Evolutionary conservation across 371 early-diverging fungal species (phyloP), one percentile per base, ranked within the genome.

Genomic region (Rhizomucor miehei): DNA sequence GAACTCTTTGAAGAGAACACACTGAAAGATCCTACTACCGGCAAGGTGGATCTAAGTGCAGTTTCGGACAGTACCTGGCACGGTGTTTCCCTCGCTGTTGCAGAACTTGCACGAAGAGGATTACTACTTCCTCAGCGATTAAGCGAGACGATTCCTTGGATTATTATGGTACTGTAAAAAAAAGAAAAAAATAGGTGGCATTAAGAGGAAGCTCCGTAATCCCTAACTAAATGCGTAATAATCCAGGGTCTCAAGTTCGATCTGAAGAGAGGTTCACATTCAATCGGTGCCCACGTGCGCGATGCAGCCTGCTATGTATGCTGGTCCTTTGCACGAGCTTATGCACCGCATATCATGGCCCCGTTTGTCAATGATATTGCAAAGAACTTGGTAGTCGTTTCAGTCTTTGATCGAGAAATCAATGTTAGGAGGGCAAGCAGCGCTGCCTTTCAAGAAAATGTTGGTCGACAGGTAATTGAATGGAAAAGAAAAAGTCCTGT

Each of bases 361-460:
- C 82, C 82, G 0, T 85, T 79, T 69, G 82, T 85, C 11, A 25
- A 59, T 2, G 66, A 77, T 23, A 69, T 96, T 56, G 90, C 93
- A 1, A 81, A 82, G 16, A 78, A 79, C 13, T 69, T 98, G 24
- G 86, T 93, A 2, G 83, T 87, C 0, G 86, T 88, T 6, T 86
- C 92, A 0, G 79, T 93, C 1, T 90, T 92, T 69, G 99, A 98
- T 68, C 84, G 98, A 16, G 99, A 98, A 56, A 82, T 95, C 39
- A 90, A 93, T 54, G 90, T 97, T 9, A 85, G 99, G 17, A 78
- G 99, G n/a, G 99, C 99, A 1, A 89, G 90, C 34, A 87, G 89
- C 60, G 98, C 99, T 17, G 97, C 99, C 0, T 96, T 97, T 65
- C 99, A 98, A 66, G 99, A 98, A 64, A 91, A 92, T 55, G 97